These are phyloP conservation scores for Alisma plantagoaquatica DNA, from an alignment of 106 monocot species.

Conservation along the genomic window DNA sequence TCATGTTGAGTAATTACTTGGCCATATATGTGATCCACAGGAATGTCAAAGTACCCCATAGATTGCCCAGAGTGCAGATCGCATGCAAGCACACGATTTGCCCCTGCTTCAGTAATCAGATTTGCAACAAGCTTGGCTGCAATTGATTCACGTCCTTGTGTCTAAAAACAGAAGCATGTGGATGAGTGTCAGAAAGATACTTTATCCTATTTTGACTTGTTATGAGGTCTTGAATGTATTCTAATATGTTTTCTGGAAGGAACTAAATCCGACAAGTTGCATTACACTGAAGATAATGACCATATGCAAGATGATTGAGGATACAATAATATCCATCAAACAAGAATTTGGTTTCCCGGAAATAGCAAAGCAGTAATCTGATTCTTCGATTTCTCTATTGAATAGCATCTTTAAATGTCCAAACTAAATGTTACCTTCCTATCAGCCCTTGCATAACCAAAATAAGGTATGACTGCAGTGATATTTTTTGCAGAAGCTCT, in stretches of 20 bases:
- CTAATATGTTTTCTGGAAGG: too few relatives aligned
- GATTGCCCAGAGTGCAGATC: conserved; percentile 92
- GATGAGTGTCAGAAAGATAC: background rate
- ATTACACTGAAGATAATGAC: too few relatives aligned
- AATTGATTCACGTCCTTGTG: conserved; percentile 85
- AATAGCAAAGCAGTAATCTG: too few relatives aligned
- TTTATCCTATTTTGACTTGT: background rate
- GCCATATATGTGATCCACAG: conserved; percentile 79
- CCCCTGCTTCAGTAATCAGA: conserved; percentile 84
- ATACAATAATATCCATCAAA: too few relatives aligned
- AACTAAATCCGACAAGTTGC: too few relatives aligned
- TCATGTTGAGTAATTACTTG: conserved; percentile 33
- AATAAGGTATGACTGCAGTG: conserved; percentile 87
- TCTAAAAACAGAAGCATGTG: conserved; percentile 23
- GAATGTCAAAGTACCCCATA: conserved; percentile 90
- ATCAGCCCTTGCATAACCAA: conserved; percentile 92
- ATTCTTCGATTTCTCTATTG: too few relatives aligned
- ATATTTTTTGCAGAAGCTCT: conserved; percentile 89
- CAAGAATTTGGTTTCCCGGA: too few relatives aligned
- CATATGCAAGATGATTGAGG: too few relatives aligned
- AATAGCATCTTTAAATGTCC: too few relatives aligned
- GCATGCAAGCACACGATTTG: conserved; percentile 76
- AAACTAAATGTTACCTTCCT: conserved; percentile 40
- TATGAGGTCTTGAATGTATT: too few relatives aligned
- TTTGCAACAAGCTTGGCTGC: conserved; percentile 88